These are phyloP conservation scores for Penicillium sp. DNA, from an alignment of 2,329 filamentous ascomycete genomes.

Conservation along the genomic window DNA sequence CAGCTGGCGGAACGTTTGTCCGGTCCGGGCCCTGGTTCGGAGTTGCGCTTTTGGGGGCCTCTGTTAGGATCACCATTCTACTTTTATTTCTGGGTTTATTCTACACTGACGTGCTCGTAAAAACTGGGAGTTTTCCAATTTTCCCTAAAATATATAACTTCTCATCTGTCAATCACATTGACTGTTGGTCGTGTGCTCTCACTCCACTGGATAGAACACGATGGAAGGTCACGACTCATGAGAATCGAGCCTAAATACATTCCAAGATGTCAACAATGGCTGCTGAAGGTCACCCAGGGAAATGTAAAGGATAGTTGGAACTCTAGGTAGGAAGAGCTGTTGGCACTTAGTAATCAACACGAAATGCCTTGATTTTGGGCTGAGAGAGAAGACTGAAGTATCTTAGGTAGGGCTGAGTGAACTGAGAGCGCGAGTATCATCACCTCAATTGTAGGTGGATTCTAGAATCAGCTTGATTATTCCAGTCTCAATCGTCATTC, in stretches of 20 bases:
- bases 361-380: too few relatives aligned
- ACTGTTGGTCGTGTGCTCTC: not conserved
- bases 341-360: too few relatives aligned
- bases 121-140: not conserved
- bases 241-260: not conserved
- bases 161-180: too few relatives aligned
- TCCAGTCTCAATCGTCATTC: not conserved
- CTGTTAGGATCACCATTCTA: not conserved
- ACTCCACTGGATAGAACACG: not conserved
- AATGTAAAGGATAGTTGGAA: too few relatives aligned
- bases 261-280: not conserved
- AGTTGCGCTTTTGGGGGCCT: not conserved
- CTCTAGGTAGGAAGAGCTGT: too few relatives aligned
- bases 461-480: too few relatives aligned
- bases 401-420: too few relatives aligned
- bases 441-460: too few relatives aligned
- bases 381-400: too few relatives aligned
- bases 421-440: too few relatives aligned
- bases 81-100: not conserved
- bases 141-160: not conserved
- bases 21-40: constrained; percentile 11
- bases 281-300: too few relatives aligned
- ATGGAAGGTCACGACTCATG: not conserved
- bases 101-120: not conserved
- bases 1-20: constrained; percentile 36